Percentiles rank a stretch among this genome's conserved stretches.
phyloP scores from a whole-genome alignment of 768 basidiomycete species.

The Tylopilus subfusipes region DNA sequence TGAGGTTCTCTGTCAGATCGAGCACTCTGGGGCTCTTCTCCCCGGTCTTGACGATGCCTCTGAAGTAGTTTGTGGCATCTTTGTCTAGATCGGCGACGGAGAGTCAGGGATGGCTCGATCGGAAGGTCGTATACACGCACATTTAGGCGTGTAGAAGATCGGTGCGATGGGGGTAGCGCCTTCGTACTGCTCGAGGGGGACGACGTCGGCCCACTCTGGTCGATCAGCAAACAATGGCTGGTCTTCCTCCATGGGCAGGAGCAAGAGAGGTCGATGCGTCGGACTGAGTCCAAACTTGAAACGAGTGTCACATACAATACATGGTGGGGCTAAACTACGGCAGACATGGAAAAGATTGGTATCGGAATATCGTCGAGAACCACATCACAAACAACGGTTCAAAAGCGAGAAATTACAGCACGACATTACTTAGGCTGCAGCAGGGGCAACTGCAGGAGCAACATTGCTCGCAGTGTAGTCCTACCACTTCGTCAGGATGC shows the following conservation, averaged over 20 bases:
- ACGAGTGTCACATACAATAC: conserved; percentile 17
- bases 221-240: conserved; percentile 51
- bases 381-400: conserved; percentile 6
- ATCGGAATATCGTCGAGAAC: conserved; percentile 18
- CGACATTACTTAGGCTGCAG: conserved; percentile 25
- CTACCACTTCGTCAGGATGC: conserved; percentile 33
- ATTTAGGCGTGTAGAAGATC: conserved; percentile 87
- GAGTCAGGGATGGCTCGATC: conserved; percentile 5
- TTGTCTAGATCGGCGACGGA: conserved; percentile 56
- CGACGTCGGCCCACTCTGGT: conserved; percentile 77
- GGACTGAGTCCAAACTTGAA: not conserved
- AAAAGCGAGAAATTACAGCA: conserved; percentile 4
- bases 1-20: conserved; percentile 83
- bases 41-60: conserved; percentile 70
- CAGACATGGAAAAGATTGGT: conserved; percentile 17
- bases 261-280: not conserved
- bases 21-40: conserved; percentile 83
- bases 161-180: conserved; percentile 76
- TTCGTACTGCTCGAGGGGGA: conserved; percentile 80
- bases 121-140: conserved; percentile 44
- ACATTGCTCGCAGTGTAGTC: conserved; percentile 63
- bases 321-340: conserved; percentile 21
- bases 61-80: conserved; percentile 90
- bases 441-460: conserved; percentile 47
- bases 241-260: conserved; percentile 15